A percentile compares a stretch with the other conserved stretches of the same genome.
These are phyloP conservation scores for Olyra latifolia DNA, from an alignment of 176 grass and related monocot species.

Conservation along the genomic window DNA sequence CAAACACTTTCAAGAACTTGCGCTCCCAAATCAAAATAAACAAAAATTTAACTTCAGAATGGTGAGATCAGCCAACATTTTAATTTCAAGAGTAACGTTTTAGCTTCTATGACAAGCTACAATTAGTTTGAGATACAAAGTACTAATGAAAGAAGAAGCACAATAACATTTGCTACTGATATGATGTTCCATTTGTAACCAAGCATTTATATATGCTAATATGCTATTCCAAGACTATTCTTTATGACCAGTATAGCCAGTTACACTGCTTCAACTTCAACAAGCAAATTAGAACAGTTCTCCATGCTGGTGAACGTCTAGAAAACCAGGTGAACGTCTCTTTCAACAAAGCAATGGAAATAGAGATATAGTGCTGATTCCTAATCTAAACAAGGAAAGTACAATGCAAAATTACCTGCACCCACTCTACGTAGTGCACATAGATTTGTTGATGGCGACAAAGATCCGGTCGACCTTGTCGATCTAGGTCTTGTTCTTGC, in stretches of 20 bases:
- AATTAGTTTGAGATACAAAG: neutral
- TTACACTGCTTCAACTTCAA: neutral
- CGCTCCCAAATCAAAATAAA: slow-evolving; percentile 22
- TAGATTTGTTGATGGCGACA: no score
- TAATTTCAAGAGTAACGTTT: neutral
- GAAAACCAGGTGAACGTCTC: no score
- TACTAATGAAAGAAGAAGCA: slow-evolving; percentile 1
- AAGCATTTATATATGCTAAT: slow-evolving; percentile 5
- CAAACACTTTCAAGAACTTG: slow-evolving; percentile 27
- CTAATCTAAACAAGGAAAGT: no score
- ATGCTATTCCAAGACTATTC: neutral
- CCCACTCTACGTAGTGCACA: no score
- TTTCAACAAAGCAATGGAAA: no score
- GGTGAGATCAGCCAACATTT: slow-evolving; percentile 65
- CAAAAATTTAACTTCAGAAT: neutral
- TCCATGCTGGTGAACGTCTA: neutral
- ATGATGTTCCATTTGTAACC: neutral
- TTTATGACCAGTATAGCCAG: slow-evolving; percentile 6
- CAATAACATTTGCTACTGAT: neutral
- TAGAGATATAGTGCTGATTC: no score
- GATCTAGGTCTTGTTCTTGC: no score
- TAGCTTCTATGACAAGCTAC: neutral
- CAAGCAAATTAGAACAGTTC: neutral
- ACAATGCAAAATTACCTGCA: no score
- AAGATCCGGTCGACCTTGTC: no score